A percentile compares a stretch with the other conserved stretches of the same genome.
phyloP scores from a whole-genome alignment of 495 filamentous ascomycete species.

The Trichoderma asperelloides region DNA sequence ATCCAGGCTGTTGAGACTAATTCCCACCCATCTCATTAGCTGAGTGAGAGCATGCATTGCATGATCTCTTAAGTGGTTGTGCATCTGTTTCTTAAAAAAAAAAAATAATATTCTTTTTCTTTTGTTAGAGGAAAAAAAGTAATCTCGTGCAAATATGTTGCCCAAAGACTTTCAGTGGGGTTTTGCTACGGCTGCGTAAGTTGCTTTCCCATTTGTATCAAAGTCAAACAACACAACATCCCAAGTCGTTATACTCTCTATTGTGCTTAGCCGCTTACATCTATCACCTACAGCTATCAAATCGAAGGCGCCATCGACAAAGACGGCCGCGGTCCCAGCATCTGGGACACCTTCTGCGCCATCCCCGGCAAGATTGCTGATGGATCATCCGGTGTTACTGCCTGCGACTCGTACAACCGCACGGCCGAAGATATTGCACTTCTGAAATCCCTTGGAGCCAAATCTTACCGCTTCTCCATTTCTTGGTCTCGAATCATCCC shows the following conservation, averaged over 20 bases:
- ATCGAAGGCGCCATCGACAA: slow-evolving; percentile 60
- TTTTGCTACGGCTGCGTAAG: slow-evolving; percentile 69
- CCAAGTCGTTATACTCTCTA: neutral
- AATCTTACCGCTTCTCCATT: slow-evolving; percentile 66
- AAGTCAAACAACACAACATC: neutral
- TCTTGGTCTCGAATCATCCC: slow-evolving; percentile 70
- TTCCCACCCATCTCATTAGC: too few species aligned
- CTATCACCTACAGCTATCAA: slow-evolving; percentile 48
- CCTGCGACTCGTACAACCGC: slow-evolving; percentile 70
- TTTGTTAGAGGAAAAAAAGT: neutral
- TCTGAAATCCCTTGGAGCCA: slow-evolving; percentile 54
- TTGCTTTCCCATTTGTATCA: slow-evolving; percentile 9
- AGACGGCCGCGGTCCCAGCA: slow-evolving; percentile 64
- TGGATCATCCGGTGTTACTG: slow-evolving; percentile 56
- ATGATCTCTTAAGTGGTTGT: too few species aligned
- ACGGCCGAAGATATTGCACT: slow-evolving; percentile 65
- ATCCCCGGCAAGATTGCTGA: slow-evolving; percentile 69
- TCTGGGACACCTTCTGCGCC: slow-evolving; percentile 70
- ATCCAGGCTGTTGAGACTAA: neutral
- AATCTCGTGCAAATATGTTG: slow-evolving; percentile 20
- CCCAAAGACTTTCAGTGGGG: slow-evolving; percentile 74
- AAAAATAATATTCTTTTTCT: too few species aligned
- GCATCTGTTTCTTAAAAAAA: too few species aligned
- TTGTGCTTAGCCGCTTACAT: neutral
- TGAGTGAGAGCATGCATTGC: neutral